A percentile compares a stretch with the other conserved stretches of the same genome.
These are phyloP conservation scores for Closterium sp. DNA, from an alignment of 139 green algal species.

Conservation along the genomic window DNA sequence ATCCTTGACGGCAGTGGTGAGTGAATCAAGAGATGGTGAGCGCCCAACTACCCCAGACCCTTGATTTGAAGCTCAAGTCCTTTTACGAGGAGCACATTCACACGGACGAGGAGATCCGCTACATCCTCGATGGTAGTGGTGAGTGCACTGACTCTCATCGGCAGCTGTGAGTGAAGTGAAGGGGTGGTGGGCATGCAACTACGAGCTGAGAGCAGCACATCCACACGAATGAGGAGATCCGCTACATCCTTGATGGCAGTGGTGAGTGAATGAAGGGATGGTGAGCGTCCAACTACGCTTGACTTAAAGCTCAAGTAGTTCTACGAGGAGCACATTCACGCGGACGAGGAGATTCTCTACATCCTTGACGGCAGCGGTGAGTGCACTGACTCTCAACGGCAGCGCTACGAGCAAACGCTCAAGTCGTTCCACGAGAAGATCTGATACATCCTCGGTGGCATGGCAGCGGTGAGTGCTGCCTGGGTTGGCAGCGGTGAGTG, in stretches of 20 bases:
- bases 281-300: slow-evolving; percentile 79
- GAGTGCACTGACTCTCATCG: slow-evolving; percentile 78
- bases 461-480: slow-evolving; percentile 60
- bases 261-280: slow-evolving; percentile 67
- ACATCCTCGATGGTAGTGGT: too few relatives aligned
- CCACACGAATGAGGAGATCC: slow-evolving; percentile 92
- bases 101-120: slow-evolving; percentile 90
- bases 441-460: slow-evolving; percentile 68
- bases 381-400: too few relatives aligned
- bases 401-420: too few relatives aligned
- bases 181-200: too few relatives aligned
- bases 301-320: slow-evolving; percentile 93
- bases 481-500: too few relatives aligned
- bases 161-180: slow-evolving; percentile 56
- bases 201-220: slow-evolving; percentile 78
- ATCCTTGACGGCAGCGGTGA: slow-evolving; percentile 71
- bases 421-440: too few relatives aligned
- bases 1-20: slow-evolving; percentile 72
- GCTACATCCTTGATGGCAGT: slow-evolving; percentile 75
- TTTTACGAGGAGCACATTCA: slow-evolving; percentile 97
- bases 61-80: too few relatives aligned
- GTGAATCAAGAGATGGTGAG: slow-evolving; percentile 56
- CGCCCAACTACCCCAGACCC: slow-evolving; percentile 79
- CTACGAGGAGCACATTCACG: slow-evolving; percentile 93
- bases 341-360: slow-evolving; percentile 92